Base-by-base conservation (phyloP, 2,329 filamentous ascomycete genomes). In the Blumeriella jaapii region DNA sequence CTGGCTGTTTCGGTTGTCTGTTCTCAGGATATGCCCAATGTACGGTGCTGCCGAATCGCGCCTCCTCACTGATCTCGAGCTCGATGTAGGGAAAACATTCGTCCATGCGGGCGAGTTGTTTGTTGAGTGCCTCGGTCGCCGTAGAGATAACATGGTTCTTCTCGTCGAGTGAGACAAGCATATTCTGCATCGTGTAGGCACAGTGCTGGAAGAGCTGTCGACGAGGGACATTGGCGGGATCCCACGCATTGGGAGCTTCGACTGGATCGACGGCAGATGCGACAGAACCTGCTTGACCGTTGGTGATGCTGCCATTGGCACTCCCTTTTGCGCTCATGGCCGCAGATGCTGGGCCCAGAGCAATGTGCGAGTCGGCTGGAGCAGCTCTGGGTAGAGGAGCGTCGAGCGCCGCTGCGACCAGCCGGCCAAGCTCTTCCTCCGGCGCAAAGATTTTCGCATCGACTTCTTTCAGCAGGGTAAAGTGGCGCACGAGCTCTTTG, bases 1-100 rank as follows among this genome's bases (percentile, higher is more conserved):
- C 75, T 28, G 76, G 64, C n/a, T 69, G 64, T 50, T 69, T 70
- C 20, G 64, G 64, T 20, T 75, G 70, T 46, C 89, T 80, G 53
- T 84, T 85, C 50, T 89, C 82, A 13, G 83, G 82, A 57, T 96
- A 96, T 31, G 89, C 91, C 91, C 91, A 98, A 59, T 98, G 91
- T 34, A 76, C 83, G 40, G 77, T 71, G 60, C 86, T 96, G 33
- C 93, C 91, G 63, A 86, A 79, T 59, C 93, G 84, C 36, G 91
- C 85, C 60, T 96, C 86, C 42, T 95, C 86, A 59, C 84, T 93
- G 54, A 98, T 84, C 58, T 98, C 91, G 40, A 70, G 67, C 45
- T 93, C 81, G 38, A 96, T 74, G 59, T 87, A 78, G 13, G 85
- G 80, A 69, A 82, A 93, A 19, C 93, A 79, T 49, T 82, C 79